Conservation (phyloP, 192 early-diverging fungal genomes). For the Rhizophagus clarus region DNA sequence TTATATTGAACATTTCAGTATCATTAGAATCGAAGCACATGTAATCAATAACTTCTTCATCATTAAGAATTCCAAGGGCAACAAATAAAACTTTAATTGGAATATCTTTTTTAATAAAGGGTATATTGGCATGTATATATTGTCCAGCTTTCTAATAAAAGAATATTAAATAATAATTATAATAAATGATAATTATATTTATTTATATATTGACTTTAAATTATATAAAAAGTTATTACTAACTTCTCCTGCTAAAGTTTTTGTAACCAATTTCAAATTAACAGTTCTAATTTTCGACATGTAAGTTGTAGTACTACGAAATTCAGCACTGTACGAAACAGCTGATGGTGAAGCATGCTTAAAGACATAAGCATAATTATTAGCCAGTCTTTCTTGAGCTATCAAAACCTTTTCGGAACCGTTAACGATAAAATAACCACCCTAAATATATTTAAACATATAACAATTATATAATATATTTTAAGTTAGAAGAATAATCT, state of each 20-base stretch:
- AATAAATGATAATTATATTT: not conserved
- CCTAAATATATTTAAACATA: constrained; percentile 59
- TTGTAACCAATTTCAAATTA: constrained; percentile 82
- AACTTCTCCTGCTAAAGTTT: constrained; percentile 63
- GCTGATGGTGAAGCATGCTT: constrained; percentile 76
- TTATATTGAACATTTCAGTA: constrained; percentile 87
- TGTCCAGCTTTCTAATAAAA: constrained; percentile 54
- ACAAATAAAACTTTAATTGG: constrained; percentile 94
- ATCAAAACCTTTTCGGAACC: constrained; percentile 99
- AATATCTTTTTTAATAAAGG: constrained; percentile 90
- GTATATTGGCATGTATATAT: constrained; percentile 84
- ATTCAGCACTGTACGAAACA: constrained; percentile 84
- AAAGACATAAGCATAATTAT: constrained; percentile 97
- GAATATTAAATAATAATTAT: not conserved
- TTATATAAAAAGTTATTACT: not conserved
- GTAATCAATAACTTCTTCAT: constrained; percentile 91
- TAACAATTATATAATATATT: not conserved
- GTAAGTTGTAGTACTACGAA: constrained; percentile 82
- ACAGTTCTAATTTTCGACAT: constrained; percentile 84
- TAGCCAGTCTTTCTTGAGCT: constrained; percentile 97
- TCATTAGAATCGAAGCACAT: constrained; percentile 97
- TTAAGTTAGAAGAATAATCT: not conserved
- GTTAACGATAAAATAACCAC: constrained; percentile 99
- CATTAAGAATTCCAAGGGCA: constrained; percentile 89
- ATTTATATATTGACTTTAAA: not conserved